These are phyloP conservation scores for Fragaria nilgerrensis DNA, from an alignment of 306 rosid species.

Conservation along the genomic window DNA sequence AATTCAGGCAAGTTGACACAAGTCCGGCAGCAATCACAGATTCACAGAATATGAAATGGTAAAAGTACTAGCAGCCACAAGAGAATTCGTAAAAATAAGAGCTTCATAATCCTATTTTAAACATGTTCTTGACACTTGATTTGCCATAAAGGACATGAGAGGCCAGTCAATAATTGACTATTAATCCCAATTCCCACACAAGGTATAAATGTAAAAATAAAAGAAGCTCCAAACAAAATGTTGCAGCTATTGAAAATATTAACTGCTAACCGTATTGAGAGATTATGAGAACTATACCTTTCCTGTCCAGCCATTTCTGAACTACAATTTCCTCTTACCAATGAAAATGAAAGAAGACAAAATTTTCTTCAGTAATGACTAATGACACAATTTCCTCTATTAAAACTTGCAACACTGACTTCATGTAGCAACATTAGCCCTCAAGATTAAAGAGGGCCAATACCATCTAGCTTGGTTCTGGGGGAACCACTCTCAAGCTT, in stretches of 20 bases:
- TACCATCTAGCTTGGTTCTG: constrained; percentile 58
- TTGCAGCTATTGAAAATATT: neutral
- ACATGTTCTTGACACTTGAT: too few relatives aligned
- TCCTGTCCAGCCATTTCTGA: constrained; percentile 6
- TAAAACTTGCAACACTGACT: neutral
- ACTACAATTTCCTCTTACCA: constrained; percentile 9
- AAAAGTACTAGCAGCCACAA: too few relatives aligned
- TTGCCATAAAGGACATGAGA: neutral
- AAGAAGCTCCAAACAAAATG: neutral
- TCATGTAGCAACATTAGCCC: constrained; percentile 1
- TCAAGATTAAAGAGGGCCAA: neutral
- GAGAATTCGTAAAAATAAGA: too few relatives aligned
- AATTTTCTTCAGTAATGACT: neutral
- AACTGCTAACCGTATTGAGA: neutral
- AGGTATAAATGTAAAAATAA: neutral
- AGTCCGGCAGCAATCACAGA: too few relatives aligned
- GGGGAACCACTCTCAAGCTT: constrained; percentile 77
- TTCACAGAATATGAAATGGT: too few relatives aligned
- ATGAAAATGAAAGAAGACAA: neutral
- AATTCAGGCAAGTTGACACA: too few relatives aligned
- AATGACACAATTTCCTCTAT: constrained; percentile 9
- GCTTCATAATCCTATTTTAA: too few relatives aligned
- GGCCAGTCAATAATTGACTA: neutral
- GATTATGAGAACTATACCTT: constrained; percentile 10
- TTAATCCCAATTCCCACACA: neutral